phyloP scores from a whole-genome alignment of 345 rosid genomes.

The Eucalyptus decipiens region DNA sequence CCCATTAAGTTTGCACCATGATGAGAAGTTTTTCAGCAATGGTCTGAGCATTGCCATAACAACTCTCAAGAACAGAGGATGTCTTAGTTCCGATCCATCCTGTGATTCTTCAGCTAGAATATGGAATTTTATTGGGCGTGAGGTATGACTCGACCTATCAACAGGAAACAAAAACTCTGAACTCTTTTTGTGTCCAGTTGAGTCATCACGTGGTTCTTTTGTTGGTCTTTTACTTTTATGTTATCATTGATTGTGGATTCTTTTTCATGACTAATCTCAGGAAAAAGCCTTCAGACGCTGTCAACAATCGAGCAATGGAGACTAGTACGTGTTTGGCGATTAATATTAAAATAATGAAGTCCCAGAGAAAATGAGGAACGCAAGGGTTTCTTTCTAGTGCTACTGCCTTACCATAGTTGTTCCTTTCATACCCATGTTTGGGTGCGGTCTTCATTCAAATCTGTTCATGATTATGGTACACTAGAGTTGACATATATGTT shows the following conservation, averaged over 20 bases:
- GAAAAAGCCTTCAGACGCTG: conserved; percentile 58
- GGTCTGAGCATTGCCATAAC: conserved; percentile 32
- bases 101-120: conserved; percentile 42
- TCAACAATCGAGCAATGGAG: conserved; percentile 87
- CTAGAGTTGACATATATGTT: neutral
- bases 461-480: neutral
- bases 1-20: conserved; percentile 59
- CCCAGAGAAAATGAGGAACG: conserved; percentile 91
- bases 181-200: neutral
- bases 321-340: conserved; percentile 54
- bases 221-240: neutral
- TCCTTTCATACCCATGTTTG: neutral
- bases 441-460: too few relatives aligned
- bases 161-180: neutral
- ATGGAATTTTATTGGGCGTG: conserved; percentile 78
- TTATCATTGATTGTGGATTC: neutral
- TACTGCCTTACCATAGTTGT: neutral
- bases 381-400: conserved; percentile 94
- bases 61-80: conserved; percentile 49
- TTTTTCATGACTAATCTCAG: neutral
- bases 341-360: conserved; percentile 30
- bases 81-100: conserved; percentile 40
- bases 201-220: neutral
- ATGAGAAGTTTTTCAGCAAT: conserved; percentile 66
- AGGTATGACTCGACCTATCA: conserved; percentile 26